Conservation (phyloP, 148 eudicot species). For the Arbutus unedo region DNA sequence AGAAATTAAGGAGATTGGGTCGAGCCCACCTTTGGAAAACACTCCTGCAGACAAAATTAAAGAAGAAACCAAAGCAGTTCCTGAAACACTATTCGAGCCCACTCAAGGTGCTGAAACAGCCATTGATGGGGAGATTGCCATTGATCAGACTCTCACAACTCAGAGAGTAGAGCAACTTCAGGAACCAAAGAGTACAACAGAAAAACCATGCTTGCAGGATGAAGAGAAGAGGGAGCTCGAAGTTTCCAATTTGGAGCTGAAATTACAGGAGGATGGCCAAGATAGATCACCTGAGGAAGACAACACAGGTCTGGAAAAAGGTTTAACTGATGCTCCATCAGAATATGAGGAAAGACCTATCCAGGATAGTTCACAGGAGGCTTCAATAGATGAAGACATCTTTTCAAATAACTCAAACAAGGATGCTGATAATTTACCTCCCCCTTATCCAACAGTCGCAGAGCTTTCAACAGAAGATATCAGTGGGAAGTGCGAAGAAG, state of each 20-base stretch:
- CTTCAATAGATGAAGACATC: constrained; percentile 9
- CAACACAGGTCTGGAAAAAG: constrained; percentile 9
- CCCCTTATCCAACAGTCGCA: constrained; percentile 6
- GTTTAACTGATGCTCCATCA: constrained; percentile 10
- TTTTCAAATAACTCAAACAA: constrained; percentile 12
- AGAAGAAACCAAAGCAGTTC: constrained; percentile 14
- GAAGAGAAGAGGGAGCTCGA: constrained; percentile 18
- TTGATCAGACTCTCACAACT: not conserved
- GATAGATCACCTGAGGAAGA: constrained; percentile 17
- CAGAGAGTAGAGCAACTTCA: constrained; percentile 2
- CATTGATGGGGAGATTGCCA: not conserved
- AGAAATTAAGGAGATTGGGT: constrained; percentile 4
- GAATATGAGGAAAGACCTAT: constrained; percentile 4
- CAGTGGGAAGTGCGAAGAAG: not conserved
- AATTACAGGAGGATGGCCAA: constrained; percentile 13
- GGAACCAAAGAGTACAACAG: not conserved
- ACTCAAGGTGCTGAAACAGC: constrained; percentile 10
- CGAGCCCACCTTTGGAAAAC: constrained; percentile 10
- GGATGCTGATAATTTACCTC: not conserved
- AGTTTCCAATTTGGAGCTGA: constrained; percentile 14
- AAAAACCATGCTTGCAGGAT: constrained; percentile 13
- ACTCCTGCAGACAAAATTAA: constrained; percentile 3
- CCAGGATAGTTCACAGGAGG: constrained; percentile 10
- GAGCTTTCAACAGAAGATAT: not conserved
- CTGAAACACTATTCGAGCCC: constrained; percentile 7